Base-by-base conservation (phyloP, 2,329 filamentous ascomycete genomes). In the Aspergillus sp. region DNA sequence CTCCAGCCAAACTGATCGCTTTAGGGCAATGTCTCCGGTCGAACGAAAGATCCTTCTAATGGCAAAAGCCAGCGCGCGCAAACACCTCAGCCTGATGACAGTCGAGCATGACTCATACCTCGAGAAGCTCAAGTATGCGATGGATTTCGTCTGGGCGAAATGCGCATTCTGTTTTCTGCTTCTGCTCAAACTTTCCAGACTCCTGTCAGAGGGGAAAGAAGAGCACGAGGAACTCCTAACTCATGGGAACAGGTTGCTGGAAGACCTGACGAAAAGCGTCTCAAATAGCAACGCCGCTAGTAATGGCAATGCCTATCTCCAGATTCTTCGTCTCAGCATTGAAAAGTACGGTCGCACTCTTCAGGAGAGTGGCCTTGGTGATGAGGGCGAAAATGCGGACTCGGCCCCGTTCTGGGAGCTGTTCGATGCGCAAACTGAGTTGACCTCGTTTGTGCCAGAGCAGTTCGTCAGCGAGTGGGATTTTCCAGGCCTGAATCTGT, bases 101-200 rank as follows among this genome's bases (percentile, higher is more conserved):
- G 62, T 70, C n/a, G 72, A 79, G 47, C 74, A 78, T 45, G 68
- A 75, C 13, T 65, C 72, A 2, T 85, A 85, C 61, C 75, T 84
- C 8, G 76, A 73, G 13, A 80, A 79, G 15, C 76, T 84, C 34
- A 77, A 76, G 30, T 84, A 80, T 61, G 81, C 82, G 0, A 82
- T 83, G 76, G 81, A 84, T 54, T 84, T 84, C 58, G 82, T 84
- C 19, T 84, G 82, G 82, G 82, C 82, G 0, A 85, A 85, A 65
- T 82, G 80, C 51, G 81, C 82, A 0, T 84, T 84, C 59, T 83
- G 80, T n/a, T 81, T 84, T 45, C 69, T 84, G 2, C 72, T 85
- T 1, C 75, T 84, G 1, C 75, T 85, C 2, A 83, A 82, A 56
- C 71, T 84, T 3, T 78, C 80, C 0, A 76, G 80, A 0, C 72